Base-by-base conservation (phyloP, 768 basidiomycete species). In the Amanita phalloides region DNA sequence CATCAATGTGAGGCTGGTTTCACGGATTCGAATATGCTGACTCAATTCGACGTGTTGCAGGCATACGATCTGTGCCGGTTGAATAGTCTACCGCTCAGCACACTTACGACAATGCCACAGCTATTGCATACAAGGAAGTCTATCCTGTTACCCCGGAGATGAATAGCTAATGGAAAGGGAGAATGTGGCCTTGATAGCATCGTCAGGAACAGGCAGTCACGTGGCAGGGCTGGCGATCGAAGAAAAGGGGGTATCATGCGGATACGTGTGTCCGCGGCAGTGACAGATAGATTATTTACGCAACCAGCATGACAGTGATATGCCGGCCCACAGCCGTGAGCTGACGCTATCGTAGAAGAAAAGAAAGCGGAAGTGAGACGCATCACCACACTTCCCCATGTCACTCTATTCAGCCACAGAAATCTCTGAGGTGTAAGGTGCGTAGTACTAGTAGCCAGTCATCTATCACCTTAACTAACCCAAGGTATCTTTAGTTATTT, bases 81-180 rank as follows among this genome's bases (percentile, higher is more conserved):
- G 11, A 90, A 89, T 60, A 75, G 73, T 41, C 73, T 90, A 10
- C 82, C 86, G 0, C 65, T 71, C 4, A 83, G 75, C 58, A 80
- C 83, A 3, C 65, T 89, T 17, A 76, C 69, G 53, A 86, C 82
- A 0, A 87, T 80, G 0, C 86, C 87, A 5, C 84, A 88, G 59
- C 67, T 89, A 6, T 68, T 89, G 13, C 85, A 87, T 62, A 87
- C 86, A 1, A 78, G 85, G 4, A 67, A 70, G 1, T 76, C 68
- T 54, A 64, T 89, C 52, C 61, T 69, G 13, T 68, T 87, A 8
- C 84, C 84, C 69, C 13, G 33, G 28, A 8, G 28, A 30, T 30
- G 26, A 26, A 4, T 17, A 17, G 17, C 17, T 17, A 17, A 17
- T 2, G 23, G 8, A 9, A 30, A 30, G 30, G 17, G 17, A 17